Conservation (phyloP, 805 yeast species). For the Candida boidinii region DNA sequence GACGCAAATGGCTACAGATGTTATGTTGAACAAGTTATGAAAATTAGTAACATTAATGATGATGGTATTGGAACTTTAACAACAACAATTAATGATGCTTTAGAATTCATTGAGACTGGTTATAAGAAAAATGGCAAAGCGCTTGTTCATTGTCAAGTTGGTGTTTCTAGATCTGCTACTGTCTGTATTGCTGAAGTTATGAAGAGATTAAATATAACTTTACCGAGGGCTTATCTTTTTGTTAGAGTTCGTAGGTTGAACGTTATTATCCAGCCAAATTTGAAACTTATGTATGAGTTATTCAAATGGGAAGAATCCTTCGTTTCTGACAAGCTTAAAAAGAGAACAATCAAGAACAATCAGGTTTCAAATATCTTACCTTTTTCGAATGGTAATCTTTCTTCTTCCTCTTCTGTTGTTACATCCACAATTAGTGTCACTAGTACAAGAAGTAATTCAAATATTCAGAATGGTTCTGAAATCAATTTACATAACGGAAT, state of each 20-base stretch:
- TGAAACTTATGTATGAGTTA: conserved; percentile 85
- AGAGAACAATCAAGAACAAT: conserved; percentile 7
- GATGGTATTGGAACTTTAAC: conserved; percentile 83
- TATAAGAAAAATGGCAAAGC: conserved; percentile 37
- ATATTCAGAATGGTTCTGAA: too few species aligned
- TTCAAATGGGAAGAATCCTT: conserved; percentile 54
- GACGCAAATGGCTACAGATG: conserved; percentile 12
- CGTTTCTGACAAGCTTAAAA: too few species aligned
- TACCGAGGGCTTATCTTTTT: conserved; percentile 75
- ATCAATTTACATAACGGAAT: too few species aligned
- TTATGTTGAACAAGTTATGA: conserved; percentile 41
- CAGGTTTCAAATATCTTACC: conserved; percentile 2
- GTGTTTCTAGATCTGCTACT: conserved; percentile 91
- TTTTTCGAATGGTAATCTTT: too few species aligned
- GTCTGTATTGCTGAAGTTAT: conserved; percentile 94
- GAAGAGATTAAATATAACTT: conserved; percentile 57
- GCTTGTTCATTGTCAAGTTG: conserved; percentile 90
- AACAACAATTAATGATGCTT: conserved; percentile 49
- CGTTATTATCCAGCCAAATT: conserved; percentile 89
- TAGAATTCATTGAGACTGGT: conserved; percentile 57
- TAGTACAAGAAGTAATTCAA: too few species aligned
- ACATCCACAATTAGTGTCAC: too few species aligned
- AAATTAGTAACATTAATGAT: conserved; percentile 70
- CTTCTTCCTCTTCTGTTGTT: too few species aligned
- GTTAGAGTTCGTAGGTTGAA: conserved; percentile 88